phyloP scores from a whole-genome alignment of 164 flowering plant species.

The Magnolia sinica region DNA sequence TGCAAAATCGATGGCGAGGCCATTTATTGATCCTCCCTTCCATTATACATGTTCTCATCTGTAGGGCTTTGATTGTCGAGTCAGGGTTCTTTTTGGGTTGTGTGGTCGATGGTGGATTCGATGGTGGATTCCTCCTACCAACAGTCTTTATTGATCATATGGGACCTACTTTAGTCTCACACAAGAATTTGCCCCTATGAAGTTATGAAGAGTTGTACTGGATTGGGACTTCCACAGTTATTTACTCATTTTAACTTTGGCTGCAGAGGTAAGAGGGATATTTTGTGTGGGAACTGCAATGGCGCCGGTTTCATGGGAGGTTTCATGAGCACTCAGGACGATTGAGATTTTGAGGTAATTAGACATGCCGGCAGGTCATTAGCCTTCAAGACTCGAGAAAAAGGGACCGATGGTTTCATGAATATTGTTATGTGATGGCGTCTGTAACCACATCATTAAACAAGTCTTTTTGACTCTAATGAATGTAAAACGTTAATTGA shows the following conservation, averaged over 20 bases:
- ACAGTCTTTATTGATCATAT: not conserved
- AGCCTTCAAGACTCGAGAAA: too few relatives aligned
- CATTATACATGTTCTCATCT: not conserved
- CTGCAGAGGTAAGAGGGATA: conserved; percentile 80
- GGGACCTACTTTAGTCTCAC: not conserved
- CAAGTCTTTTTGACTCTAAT: not conserved
- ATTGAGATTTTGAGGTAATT: conserved; percentile 14
- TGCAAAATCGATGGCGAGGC: not conserved
- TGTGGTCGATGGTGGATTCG: too few relatives aligned
- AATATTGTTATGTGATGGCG: not conserved
- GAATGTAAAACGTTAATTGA: not conserved
- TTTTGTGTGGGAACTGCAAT: conserved; percentile 82
- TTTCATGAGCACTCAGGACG: conserved; percentile 76
- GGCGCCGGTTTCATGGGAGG: conserved; percentile 96
- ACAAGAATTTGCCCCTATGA: not conserved
- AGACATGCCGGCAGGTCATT: not conserved
- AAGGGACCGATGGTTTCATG: not conserved
- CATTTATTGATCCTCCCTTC: not conserved
- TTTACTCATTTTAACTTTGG: not conserved
- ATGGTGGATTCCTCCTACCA: too few relatives aligned
- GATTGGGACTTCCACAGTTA: not conserved
- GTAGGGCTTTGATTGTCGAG: too few relatives aligned
- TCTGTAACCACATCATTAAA: not conserved
- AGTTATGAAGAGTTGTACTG: not conserved
- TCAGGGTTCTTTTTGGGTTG: too few relatives aligned